These are phyloP conservation scores for Hansenula lynferdii DNA, from an alignment of 1,139 yeast genomes.

Conservation along the genomic window DNA sequence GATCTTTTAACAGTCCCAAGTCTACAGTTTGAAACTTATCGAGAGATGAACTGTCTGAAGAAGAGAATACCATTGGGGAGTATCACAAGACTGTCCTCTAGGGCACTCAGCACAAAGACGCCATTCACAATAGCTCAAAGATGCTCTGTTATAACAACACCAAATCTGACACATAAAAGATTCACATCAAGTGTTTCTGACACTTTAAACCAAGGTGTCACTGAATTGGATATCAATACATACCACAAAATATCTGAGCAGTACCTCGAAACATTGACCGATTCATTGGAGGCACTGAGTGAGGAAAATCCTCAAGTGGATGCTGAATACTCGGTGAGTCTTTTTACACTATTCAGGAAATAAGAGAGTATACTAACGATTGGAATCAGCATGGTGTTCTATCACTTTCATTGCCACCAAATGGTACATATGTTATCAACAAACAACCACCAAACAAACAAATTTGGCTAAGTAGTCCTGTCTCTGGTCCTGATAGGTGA, in stretches of 20 bases:
- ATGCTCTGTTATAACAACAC: not conserved
- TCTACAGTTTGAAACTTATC: no score
- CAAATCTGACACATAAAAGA: not conserved
- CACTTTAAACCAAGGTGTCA: conserved; percentile 32
- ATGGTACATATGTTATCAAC: conserved; percentile 79
- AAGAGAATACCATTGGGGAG: no score
- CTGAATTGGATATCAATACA: conserved; percentile 38
- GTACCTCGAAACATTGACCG: conserved; percentile 59
- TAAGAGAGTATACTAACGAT: not conserved
- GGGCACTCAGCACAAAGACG: not conserved
- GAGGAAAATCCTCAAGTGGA: conserved; percentile 61
- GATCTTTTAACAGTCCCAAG: no score
- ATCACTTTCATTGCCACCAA: conserved; percentile 57
- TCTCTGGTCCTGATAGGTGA: conserved; percentile 68
- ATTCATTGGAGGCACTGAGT: conserved; percentile 53
- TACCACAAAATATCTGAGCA: conserved; percentile 55
- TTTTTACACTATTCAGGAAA: no score
- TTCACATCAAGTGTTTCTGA: conserved; percentile 1
- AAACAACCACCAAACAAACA: conserved; percentile 91
- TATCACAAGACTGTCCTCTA: no score
- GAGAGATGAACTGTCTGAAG: no score
- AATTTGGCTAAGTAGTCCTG: conserved; percentile 83
- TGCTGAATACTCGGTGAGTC: conserved; percentile 41
- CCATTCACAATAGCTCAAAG: not conserved
- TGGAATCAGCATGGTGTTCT: conserved; percentile 63